Evolutionary conservation across 2,329 filamentous ascomycete species (phyloP), one percentile per base, ranked within the genome.

Genomic region (Colletotrichum sp.): DNA sequence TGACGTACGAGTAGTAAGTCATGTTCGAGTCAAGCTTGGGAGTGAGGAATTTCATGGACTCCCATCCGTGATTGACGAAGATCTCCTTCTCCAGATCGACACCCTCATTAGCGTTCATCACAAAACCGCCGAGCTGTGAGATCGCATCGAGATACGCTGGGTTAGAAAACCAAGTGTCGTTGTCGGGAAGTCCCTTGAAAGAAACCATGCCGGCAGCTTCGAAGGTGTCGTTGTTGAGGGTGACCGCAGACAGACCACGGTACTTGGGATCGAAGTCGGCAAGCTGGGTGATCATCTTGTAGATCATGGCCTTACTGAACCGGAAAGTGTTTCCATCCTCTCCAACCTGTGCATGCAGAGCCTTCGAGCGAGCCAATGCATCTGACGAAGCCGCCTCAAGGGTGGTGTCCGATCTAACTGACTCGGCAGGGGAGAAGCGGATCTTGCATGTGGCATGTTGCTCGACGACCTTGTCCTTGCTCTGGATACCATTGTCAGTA

Each of bases 221-320:
- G 3, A 58, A 58, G 0, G 55, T 58, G 27, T 58, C 55, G 1
- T 58, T 58, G 55, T 58, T 58, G 27, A 58, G 55, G 5, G 55
- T 58, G 5, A 58, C 55, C 1, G 55, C 55, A 18, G 90, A 86
- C 82, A 91, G 91, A 43, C 89, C 90, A 66, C 84, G 85, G 78
- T 90, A 92, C 47, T 84, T 83, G 9, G 80, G 80, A 8, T 86
- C 55, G 76, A 91, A 92, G 77, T 91, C 88, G 9, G 91, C 90
- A 1, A 92, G 82, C 55, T 88, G 86, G 11, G 82, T 77, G 76
- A 91, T 90, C 2, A 90, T 88, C 84, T 95, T 95, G 88, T 97
- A 97, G 16, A 93, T 92, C 84, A 95, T 91, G 33, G 93, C 92
- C 33, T 93, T 91, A 68, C 93, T 90, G 76, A 95, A 89, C 82